Conservation (phyloP, 805 yeast genomes). For the Candida orba region DNA sequence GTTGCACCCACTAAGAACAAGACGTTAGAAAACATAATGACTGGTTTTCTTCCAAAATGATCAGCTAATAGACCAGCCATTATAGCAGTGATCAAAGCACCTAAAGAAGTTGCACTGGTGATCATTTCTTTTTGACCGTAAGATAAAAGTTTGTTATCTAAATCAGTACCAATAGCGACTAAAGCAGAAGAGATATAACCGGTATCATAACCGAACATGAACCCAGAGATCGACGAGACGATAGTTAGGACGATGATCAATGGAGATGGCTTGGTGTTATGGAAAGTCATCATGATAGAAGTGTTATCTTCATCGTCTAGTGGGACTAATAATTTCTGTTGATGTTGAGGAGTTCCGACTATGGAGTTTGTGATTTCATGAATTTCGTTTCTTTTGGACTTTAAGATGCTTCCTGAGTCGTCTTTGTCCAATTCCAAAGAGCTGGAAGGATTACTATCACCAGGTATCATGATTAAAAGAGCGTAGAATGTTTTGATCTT, state of each 20-base stretch:
- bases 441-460: too few relatives aligned
- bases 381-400: not conserved
- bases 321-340: constrained; percentile 22
- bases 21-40: constrained; percentile 74
- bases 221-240: constrained; percentile 85
- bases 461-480: too few relatives aligned
- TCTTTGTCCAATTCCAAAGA: too few relatives aligned
- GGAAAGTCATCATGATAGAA: constrained; percentile 39
- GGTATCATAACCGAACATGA: constrained; percentile 96
- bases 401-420: too few relatives aligned
- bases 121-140: constrained; percentile 82
- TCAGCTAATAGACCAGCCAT: constrained; percentile 82
- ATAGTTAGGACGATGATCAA: constrained; percentile 64
- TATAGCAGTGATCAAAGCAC: constrained; percentile 77
- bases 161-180: constrained; percentile 75
- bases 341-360: not conserved
- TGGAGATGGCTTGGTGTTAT: constrained; percentile 47
- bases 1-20: constrained; percentile 80
- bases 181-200: constrained; percentile 94
- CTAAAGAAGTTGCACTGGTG: constrained; percentile 91
- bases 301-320: constrained; percentile 43
- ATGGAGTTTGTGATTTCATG: not conserved
- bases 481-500: too few relatives aligned
- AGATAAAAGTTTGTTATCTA: constrained; percentile 50
- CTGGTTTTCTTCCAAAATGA: constrained; percentile 75